phyloP scores from a whole-genome alignment of 495 filamentous ascomycete species.

The Penicillium cataractarum region DNA sequence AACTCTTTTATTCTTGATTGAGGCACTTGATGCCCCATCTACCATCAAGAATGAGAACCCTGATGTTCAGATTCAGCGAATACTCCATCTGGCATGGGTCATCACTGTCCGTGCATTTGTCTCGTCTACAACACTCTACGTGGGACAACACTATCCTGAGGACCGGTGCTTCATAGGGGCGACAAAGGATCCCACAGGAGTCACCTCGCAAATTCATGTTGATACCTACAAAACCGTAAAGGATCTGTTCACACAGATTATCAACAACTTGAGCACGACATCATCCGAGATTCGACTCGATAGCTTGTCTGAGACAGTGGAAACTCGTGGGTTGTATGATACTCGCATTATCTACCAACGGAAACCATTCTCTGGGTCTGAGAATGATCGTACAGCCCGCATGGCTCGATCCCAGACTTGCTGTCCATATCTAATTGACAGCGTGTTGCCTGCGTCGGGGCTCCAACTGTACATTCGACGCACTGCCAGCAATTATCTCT shows the following conservation, averaged over 20 bases:
- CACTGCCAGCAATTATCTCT: conserved; percentile 12
- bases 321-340: not conserved
- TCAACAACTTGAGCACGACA: not conserved
- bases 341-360: conserved; percentile 15
- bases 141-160: conserved; percentile 18
- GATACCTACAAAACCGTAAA: conserved; percentile 17
- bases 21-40: conserved; percentile 11
- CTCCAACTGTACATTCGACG: conserved; percentile 16
- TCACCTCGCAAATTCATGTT: conserved; percentile 16
- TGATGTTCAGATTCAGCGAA: conserved; percentile 24
- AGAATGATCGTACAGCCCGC: not conserved
- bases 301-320: not conserved
- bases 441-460: not conserved
- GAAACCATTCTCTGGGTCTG: not conserved
- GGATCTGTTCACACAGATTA: conserved; percentile 12
- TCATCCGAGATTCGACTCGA: not conserved
- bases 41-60: conserved; percentile 6
- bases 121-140: conserved; percentile 18
- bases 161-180: conserved; percentile 21
- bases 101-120: conserved; percentile 16
- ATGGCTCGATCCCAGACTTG: conserved; percentile 12
- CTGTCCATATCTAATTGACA: not conserved
- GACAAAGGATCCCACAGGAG: not conserved
- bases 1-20: conserved; percentile 15
- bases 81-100: conserved; percentile 24